Conservation (phyloP, 768 basidiomycete genomes). For the Suillus spraguei region DNA sequence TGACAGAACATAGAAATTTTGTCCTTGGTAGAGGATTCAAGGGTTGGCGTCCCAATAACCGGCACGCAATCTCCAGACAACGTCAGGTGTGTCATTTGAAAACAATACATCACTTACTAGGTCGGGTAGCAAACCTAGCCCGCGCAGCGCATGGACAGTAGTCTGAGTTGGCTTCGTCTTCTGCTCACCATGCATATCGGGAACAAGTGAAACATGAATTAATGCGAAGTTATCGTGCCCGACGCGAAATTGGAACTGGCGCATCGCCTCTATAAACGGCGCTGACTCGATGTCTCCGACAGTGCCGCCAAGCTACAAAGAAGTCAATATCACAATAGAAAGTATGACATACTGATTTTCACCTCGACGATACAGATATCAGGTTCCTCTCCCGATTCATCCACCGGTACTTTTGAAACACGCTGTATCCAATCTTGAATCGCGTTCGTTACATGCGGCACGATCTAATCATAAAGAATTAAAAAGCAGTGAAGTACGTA, state of each 20-base stretch:
- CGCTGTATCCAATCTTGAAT: conserved; percentile 99
- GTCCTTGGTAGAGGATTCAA: conserved; percentile 85
- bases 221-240: conserved; percentile 96
- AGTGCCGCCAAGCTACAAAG: conserved; percentile 87
- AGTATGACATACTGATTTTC: conserved; percentile 18
- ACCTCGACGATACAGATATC: conserved; percentile 99
- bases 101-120: conserved; percentile 51
- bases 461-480: conserved; percentile 55
- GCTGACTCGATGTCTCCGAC: conserved; percentile 99
- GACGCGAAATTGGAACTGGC: conserved; percentile 99
- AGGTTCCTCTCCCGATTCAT: conserved; percentile 89
- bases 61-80: conserved; percentile 81
- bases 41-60: conserved; percentile 78
- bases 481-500: conserved; percentile 8
- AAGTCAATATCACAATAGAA: conserved; percentile 9
- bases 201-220: conserved; percentile 96
- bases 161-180: conserved; percentile 99
- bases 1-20: conserved; percentile 99
- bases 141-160: conserved; percentile 90
- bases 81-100: conserved; percentile 2
- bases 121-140: conserved; percentile 91
- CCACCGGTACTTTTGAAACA: conserved; percentile 92
- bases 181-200: conserved; percentile 97
- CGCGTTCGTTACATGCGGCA: conserved; percentile 94
- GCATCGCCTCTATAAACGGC: conserved; percentile 97